Evolutionary conservation across 2,329 filamentous ascomycete genomes (phyloP), one percentile per base, ranked within the genome.

Genomic region (Pseudogymnoascus sp.): DNA sequence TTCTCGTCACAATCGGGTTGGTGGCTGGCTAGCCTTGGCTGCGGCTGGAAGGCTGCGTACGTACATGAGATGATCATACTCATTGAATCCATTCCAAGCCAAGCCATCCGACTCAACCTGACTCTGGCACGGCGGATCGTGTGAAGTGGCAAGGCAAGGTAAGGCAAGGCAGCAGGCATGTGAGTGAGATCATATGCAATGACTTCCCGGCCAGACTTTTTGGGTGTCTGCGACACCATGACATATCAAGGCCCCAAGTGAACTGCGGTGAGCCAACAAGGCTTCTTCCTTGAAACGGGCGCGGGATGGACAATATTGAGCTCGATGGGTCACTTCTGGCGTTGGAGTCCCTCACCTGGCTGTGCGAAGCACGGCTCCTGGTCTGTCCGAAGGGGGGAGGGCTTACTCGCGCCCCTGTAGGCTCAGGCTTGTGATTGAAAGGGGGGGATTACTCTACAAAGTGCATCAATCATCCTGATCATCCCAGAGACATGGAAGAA

Each of bases 1-100:
- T 54, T 54, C 47, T 54, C 47, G 47, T 54, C 47, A 54, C 47
- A 54, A 54, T 54, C 47, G 47, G 47, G 47, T 33, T 54, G 47
- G 47, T 54, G 47, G 47, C 25, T 54, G 47, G 47, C 28, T 54
- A 54, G 47, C 9, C 28, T 54, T 54, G 47, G 25, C 47, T 54
- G 47, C 47, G 47, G 47, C 47, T 54, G 47, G 47, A 54, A 30
- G 47, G 47, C 47, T 54, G 28, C 47, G 41, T 47, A 47, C 22
- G n/a, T 54, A 54, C 47, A 54, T 33, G 18, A 33, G 47, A 54
- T 12, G 47, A 54, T 54, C 47, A 54, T 54, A 54, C 43, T 54
- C 43, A 54, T 54, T 54, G 43, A 54, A 54, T 50, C 43, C 43
- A 50, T 54, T 54, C 25, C 43, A 54, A 54, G 25, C 43, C 43